phyloP scores from a whole-genome alignment of 805 yeast species.

The Metschnikowia similis region DNA sequence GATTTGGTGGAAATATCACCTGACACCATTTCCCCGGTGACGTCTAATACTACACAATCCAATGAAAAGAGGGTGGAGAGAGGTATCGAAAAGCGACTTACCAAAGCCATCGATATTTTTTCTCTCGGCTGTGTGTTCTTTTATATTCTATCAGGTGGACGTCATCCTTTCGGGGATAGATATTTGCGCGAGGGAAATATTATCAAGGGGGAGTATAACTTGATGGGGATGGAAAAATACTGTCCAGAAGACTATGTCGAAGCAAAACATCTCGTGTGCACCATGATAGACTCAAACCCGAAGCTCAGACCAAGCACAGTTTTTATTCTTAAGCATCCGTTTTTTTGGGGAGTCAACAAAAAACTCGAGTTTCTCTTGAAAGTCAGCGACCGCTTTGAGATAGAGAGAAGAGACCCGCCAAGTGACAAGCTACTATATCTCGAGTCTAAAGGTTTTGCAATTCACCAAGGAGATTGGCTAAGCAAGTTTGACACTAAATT shows the following conservation, averaged over 20 bases:
- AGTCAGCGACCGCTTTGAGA: constrained; percentile 87
- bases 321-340: constrained; percentile 74
- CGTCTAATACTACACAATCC: constrained; percentile 14
- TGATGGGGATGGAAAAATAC: constrained; percentile 42
- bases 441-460: constrained; percentile 41
- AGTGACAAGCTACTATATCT: constrained; percentile 52
- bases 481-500: constrained; percentile 63
- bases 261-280: constrained; percentile 64
- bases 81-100: constrained; percentile 58
- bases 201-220: constrained; percentile 56
- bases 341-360: constrained; percentile 73
- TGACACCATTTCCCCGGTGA: constrained; percentile 30
- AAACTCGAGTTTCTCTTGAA: constrained; percentile 80
- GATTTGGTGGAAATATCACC: constrained; percentile 38
- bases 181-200: constrained; percentile 87
- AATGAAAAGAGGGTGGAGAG: constrained; percentile 10
- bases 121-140: constrained; percentile 93
- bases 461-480: constrained; percentile 71
- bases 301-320: constrained; percentile 64
- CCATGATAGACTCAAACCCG: constrained; percentile 73
- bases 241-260: constrained; percentile 49
- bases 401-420: constrained; percentile 78
- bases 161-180: constrained; percentile 94
- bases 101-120: constrained; percentile 89
- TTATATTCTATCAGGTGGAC: constrained; percentile 76